Evolutionary conservation across 2,329 filamentous ascomycete species (phyloP), one percentile per base, ranked within the genome.

Genomic region (Nannizzia gypsea): DNA sequence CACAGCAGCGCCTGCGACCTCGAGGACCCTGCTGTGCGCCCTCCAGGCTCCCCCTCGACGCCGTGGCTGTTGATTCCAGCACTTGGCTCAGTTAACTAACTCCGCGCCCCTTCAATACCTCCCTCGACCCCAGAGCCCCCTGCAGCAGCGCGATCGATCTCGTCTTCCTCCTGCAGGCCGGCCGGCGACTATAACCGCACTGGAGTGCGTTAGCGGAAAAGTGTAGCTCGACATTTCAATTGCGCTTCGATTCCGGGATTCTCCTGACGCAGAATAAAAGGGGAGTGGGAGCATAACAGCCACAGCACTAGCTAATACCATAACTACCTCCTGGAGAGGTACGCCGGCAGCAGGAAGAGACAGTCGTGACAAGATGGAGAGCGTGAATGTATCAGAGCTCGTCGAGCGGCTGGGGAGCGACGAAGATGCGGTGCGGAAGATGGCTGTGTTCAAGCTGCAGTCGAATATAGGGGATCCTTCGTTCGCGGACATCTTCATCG

Each of bases 371-470:
- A 57, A 55, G 62, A 82, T 83, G 80, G 80, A 82, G 61, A 78
- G 73, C 68, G 72, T 79, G 68, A 80, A 80, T 68, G 74, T 84
- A 62, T 73, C 79, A 55, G 81, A 83, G 65, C 74, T 85, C 65
- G 80, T 85, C 62, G 77, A 79, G 63, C 78, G 81, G 58, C 75
- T 86, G 61, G 77, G 79, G 50, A 82, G 81, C 66, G 80, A 83
- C 60, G 82, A 96, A 75, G 93, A 99, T 79, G 91, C 89, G 60
- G 86, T 89, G 66, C 89, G 91, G 70, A 99, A 99, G 75, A 96
- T 97, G 89, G 93, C 93, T 62, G 93, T 95, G 63, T 99, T 99
- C 82, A 96, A 96, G 77, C 84, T 99, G 65, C 93, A 99, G 75
- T 87, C 83, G 64, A 90, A 89, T 63, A 96, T 99, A 74, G 92